Base-by-base conservation (phyloP, 306 rosid species). In the Medicago lupulina region DNA sequence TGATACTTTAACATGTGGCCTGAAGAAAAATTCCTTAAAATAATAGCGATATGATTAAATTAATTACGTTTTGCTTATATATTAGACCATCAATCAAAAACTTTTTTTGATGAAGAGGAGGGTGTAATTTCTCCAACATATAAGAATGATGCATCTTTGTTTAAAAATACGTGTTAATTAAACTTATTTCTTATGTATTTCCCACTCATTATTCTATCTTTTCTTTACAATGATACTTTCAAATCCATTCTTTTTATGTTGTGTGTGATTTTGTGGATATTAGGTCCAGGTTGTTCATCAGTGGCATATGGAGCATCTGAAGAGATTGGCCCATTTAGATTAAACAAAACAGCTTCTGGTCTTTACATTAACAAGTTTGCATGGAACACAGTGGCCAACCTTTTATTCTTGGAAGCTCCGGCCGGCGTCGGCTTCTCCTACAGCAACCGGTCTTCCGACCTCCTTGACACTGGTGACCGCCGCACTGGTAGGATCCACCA, bases 251-350 rank as follows among this genome's bases (percentile, higher is more conserved):
- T 10, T 25, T 44, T 2, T 7, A 8, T 8, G 12, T 8, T 16
- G 23, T 55, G 61, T 72, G 17, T 1, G 19, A 67, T 70, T 41
- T 67, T 49, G 23, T 54, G 25, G 68, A 50, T 18, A 69, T 44
- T 57, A 93, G 98, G 98, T 54, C 98, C 98, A 4, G 98, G 98
- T 66, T 95, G 98, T 85, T 95, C 98, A 13, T 95, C 98, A 10
- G 96, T 95, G 83, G 98, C 98, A 23, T 95, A 95, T 68, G 98
- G 98, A 61, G 98, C 98, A 31, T 95, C 98, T 1, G 98, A 95
- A 64, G 98, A 92, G 72, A 89, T 95, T 14, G 98, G 98, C 0
- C 98, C 98, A 15, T 95, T 95, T 36, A 90, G 97, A 71, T 78
- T 95, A 61, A 92, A 95, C 63, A 95, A 70, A 81, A 88, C 81